These are phyloP conservation scores for Lycium barbarum DNA, from an alignment of 257 asterid genomes.

Conservation along the genomic window DNA sequence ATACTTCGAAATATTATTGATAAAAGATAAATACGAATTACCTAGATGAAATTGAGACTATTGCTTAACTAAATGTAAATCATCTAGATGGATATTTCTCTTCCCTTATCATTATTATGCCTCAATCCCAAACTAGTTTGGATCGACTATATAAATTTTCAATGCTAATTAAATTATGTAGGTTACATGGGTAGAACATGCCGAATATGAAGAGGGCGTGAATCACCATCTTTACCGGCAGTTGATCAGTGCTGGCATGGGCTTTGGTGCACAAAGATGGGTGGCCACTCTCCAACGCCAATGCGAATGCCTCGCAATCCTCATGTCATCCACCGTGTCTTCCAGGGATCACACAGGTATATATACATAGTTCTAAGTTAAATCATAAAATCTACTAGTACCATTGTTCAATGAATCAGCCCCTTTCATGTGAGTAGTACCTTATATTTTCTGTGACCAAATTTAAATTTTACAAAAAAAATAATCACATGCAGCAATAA, in stretches of 20 bases:
- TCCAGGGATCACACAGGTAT: slow-evolving; percentile 65
- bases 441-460: background rate
- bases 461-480: background rate
- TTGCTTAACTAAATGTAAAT: background rate
- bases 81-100: background rate
- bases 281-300: slow-evolving; percentile 87
- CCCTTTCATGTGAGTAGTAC: background rate
- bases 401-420: slow-evolving; percentile 21
- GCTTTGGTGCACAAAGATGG: slow-evolving; percentile 92
- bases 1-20: background rate
- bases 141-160: background rate
- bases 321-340: slow-evolving; percentile 67
- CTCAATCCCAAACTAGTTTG: background rate
- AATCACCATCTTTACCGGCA: slow-evolving; percentile 81
- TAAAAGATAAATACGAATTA: background rate
- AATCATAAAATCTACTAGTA: background rate
- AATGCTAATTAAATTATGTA: slow-evolving; percentile 25
- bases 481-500: slow-evolving; percentile 53
- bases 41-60: background rate
- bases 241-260: slow-evolving; percentile 72
- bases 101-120: background rate
- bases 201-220: slow-evolving; percentile 75
- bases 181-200: slow-evolving; percentile 96
- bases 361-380: background rate
- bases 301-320: slow-evolving; percentile 86